These are phyloP conservation scores for Kodamaea neixiangensis DNA, from an alignment of 805 yeast genomes.

Conservation along the genomic window DNA sequence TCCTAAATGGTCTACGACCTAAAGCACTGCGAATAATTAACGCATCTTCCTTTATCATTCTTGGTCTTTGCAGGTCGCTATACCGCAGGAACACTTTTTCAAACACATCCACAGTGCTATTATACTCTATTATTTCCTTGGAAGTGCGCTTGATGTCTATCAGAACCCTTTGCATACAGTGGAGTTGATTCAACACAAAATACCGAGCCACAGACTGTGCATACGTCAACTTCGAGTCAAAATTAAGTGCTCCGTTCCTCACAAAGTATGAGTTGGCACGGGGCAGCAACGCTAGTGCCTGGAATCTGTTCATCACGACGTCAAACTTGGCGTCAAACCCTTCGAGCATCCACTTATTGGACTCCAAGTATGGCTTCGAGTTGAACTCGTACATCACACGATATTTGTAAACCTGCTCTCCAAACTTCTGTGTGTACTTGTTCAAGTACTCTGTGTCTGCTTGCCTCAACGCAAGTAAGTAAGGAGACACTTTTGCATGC, in stretches of 20 bases:
- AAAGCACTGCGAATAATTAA: conserved; percentile 14
- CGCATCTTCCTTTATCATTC: conserved; percentile 11
- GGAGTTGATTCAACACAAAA: conserved; percentile 13
- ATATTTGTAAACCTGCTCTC: conserved; percentile 14
- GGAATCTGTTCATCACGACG: conserved; percentile 9
- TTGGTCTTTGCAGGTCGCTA: background rate
- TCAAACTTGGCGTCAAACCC: conserved; percentile 7
- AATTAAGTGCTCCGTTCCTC: conserved; percentile 8
- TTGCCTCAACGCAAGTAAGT: conserved; percentile 12
- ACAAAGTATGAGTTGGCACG: conserved; percentile 14
- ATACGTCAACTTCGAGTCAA: conserved; percentile 11
- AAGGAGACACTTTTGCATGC: conserved; percentile 8
- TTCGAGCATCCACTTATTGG: conserved; percentile 9
- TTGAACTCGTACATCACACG: conserved; percentile 14
- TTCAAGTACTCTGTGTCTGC: conserved; percentile 15
- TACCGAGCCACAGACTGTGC: conserved; percentile 16
- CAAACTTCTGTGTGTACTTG: conserved; percentile 15
- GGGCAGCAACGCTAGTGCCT: conserved; percentile 2
- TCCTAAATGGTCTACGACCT: conserved; percentile 7
- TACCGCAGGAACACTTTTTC: background rate
- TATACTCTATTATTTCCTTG: conserved; percentile 11
- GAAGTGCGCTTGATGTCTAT: conserved; percentile 12
- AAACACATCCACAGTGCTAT: background rate
- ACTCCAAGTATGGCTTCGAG: conserved; percentile 14
- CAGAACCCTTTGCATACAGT: conserved; percentile 13